Evolutionary conservation across 768 basidiomycete species (phyloP).

Genomic region (Rhizopogon sp.): DNA sequence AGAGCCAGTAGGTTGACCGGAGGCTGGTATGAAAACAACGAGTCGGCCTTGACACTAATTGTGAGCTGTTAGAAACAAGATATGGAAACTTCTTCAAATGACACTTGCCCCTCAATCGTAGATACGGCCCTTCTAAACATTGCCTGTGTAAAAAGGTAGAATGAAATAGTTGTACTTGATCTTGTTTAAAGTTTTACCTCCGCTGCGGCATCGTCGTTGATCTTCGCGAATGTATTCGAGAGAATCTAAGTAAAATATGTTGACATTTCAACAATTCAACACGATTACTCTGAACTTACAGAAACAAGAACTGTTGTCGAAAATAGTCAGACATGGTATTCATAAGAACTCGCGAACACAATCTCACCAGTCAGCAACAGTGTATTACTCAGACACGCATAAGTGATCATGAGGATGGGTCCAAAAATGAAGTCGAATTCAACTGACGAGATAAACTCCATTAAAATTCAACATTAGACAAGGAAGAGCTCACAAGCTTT

Average conservation of each 20-base stretch:
- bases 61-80: slow-evolving; percentile 6
- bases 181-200: slow-evolving; percentile 46
- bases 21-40: slow-evolving; percentile 89
- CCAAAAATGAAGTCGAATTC: slow-evolving; percentile 86
- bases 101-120: slow-evolving; percentile 82
- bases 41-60: slow-evolving; percentile 79
- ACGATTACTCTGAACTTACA: slow-evolving; percentile 37
- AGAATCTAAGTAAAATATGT: slow-evolving; percentile 58
- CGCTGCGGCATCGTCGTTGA: slow-evolving; percentile 89
- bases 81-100: neutral
- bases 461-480: neutral
- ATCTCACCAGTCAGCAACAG: slow-evolving; percentile 79
- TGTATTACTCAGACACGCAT: slow-evolving; percentile 91
- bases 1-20: slow-evolving; percentile 89
- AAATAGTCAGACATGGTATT: slow-evolving; percentile 3
- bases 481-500: slow-evolving; percentile 55
- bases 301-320: slow-evolving; percentile 65
- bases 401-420: slow-evolving; percentile 85
- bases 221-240: slow-evolving; percentile 91
- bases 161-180: neutral
- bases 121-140: slow-evolving; percentile 94
- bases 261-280: neutral
- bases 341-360: slow-evolving; percentile 4
- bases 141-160: slow-evolving; percentile 42
- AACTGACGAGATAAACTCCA: slow-evolving; percentile 29